Conservation (phyloP, 352 stramenopile genomes). For the Aphanomyces astaci region DNA sequence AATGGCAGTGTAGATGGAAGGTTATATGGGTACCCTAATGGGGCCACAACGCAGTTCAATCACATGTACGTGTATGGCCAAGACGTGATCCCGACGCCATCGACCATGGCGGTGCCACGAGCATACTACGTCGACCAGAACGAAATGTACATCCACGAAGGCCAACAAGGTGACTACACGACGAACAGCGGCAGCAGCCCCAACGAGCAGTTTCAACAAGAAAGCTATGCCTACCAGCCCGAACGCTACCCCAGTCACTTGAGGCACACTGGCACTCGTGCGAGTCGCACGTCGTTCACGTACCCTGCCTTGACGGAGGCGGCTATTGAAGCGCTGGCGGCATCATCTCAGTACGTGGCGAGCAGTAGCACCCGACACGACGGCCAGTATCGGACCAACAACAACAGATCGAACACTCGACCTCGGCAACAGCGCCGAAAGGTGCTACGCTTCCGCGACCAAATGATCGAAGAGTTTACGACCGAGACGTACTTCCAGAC, state of each 20-base stretch:
- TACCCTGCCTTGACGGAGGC: neutral
- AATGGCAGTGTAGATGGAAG: neutral
- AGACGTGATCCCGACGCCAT: neutral
- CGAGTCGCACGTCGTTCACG: neutral
- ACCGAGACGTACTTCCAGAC: constrained; percentile 19
- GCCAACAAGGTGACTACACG: neutral
- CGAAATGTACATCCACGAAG: neutral
- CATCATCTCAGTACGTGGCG: neutral
- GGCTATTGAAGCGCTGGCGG: neutral
- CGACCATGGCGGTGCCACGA: neutral
- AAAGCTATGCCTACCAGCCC: neutral
- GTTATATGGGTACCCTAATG: neutral
- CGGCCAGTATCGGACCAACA: neutral
- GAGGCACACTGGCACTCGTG: neutral
- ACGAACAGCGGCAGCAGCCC: neutral
- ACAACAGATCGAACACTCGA: neutral
- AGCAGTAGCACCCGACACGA: no score
- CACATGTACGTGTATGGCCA: neutral
- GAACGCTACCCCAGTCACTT: constrained; percentile 4
- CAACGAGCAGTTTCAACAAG: neutral
- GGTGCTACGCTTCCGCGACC: constrained; percentile 7
- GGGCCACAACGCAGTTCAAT: neutral
- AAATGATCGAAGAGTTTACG: neutral
- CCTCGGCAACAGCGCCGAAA: constrained; percentile 6
- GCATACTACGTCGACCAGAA: neutral